Percentiles rank a stretch among this genome's conserved stretches.
phyloP scores from a whole-genome alignment of 176 grass and related monocot species.

The Zoysia japonica region DNA sequence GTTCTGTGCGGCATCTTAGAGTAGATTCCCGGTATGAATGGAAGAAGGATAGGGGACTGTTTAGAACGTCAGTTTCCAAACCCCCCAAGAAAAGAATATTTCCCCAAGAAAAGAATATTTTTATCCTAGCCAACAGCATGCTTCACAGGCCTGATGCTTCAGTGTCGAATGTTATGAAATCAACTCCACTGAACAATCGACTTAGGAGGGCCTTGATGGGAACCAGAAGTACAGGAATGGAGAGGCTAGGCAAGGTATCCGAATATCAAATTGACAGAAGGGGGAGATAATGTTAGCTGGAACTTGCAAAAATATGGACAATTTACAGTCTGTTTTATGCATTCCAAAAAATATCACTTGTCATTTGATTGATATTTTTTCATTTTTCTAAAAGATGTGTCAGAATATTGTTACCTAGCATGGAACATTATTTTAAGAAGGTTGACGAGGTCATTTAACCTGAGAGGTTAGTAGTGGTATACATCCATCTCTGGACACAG shows the following conservation, averaged over 20 bases:
- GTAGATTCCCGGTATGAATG: background rate
- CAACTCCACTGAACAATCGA: too few species aligned
- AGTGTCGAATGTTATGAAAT: too few species aligned
- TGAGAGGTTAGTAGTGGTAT: background rate
- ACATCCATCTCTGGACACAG: background rate
- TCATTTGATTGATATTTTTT: too few species aligned
- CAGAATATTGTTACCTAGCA: slow-evolving; percentile 16
- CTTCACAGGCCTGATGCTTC: too few species aligned
- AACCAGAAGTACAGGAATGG: too few species aligned
- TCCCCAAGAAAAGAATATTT: background rate
- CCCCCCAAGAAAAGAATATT: background rate
- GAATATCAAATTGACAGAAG: too few species aligned
- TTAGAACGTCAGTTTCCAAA: background rate
- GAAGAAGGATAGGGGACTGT: background rate
- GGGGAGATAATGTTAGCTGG: too few species aligned
- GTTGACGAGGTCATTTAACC: background rate
- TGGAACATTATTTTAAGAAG: background rate
- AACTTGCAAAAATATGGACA: too few species aligned
- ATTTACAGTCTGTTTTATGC: too few species aligned
- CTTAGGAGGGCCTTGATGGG: too few species aligned
- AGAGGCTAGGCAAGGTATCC: too few species aligned
- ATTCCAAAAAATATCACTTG: too few species aligned
- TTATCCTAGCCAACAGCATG: background rate
- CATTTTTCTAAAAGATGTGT: background rate
- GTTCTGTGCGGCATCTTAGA: background rate